Evolutionary conservation across 1,284 basidiomycete species (phyloP), one percentile per base, ranked within the genome.

Genomic region (Filobasidium uniguttulatum): DNA sequence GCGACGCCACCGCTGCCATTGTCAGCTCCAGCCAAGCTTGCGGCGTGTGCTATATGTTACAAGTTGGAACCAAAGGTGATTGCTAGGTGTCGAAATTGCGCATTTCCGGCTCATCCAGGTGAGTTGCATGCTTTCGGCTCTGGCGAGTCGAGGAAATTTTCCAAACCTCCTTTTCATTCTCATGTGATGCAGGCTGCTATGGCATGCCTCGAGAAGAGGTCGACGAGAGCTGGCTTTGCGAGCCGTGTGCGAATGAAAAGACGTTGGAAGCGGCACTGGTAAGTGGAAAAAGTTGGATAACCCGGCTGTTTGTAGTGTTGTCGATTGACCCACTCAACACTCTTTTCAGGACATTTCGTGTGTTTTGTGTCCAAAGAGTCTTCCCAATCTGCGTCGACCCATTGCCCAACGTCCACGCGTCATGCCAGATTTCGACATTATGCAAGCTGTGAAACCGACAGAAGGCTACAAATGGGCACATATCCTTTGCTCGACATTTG

Each of bases 391-490:
- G 61, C 12, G 45, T 6, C 20, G 50, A 30, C 50, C 54, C 2
- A 30, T 48, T 29, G 33, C 53, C 22, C 64, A 71, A 37, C 56
- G 59, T 50, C 59, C 57, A 26, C 74, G 61, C 57, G 76, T 61
- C 28, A 65, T 71, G n/a, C 60, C 75, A 2, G 81, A 85, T 59
- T 68, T 69, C 49, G 77, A 79, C 14, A 82, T 83, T 59, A 72
- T 96, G 33, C 82, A 87, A 35, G 84, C 82, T 3, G 81, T 85
- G 63, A 96, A 96, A 65, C 86, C 86, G 4, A 96, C 91, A 0
- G 93, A 97, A 70, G 84, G 86, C 23, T 83, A 85, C 66, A 85
- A 86, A 55, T 96, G 89, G 87, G 81, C 81, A 1, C 93, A 98
- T 64, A 73, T 90, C 19, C 67, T 96, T 1, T 97, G 93, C 69